These are phyloP conservation scores for Penicillium paneum DNA, from an alignment of 2,329 filamentous ascomycete genomes.

Conservation along the genomic window DNA sequence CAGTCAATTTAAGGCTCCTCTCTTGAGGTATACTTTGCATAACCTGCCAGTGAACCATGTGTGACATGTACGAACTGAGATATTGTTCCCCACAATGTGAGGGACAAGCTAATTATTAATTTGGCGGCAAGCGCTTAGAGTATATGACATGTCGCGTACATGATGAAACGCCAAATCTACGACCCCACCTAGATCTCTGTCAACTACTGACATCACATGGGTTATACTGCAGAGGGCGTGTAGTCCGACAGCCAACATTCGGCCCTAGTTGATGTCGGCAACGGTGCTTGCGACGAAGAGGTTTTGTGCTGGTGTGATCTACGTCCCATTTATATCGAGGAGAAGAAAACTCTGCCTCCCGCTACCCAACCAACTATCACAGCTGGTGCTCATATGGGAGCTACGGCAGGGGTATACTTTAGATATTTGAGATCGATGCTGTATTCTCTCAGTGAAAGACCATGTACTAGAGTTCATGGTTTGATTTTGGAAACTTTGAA, in stretches of 20 bases:
- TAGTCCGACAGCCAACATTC: background rate
- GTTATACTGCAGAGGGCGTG: background rate
- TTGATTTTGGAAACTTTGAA: background rate
- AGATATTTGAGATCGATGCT: background rate
- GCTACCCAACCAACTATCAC: background rate
- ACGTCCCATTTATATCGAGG: background rate
- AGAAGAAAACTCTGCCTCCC: background rate
- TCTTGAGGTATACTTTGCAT: background rate
- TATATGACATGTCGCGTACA: background rate
- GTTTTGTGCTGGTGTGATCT: background rate
- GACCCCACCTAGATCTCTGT: constrained; percentile 1
- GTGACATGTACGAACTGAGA: background rate
- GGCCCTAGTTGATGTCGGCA: background rate
- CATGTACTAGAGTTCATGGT: background rate
- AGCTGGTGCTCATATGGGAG: background rate
- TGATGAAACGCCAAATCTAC: background rate
- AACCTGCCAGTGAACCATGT: background rate
- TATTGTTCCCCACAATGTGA: background rate
- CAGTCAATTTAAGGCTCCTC: too few species aligned
- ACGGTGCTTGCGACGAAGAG: background rate
- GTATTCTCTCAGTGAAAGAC: background rate
- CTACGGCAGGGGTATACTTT: background rate
- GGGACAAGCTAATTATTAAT: background rate
- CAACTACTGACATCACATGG: constrained; percentile 11
- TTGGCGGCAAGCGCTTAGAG: background rate